A percentile compares a stretch with the other conserved stretches of the same genome.
Conservation (phyloP, 2,329 filamentous ascomycete species). For the Plectosphaerella cucumerina region DNA sequence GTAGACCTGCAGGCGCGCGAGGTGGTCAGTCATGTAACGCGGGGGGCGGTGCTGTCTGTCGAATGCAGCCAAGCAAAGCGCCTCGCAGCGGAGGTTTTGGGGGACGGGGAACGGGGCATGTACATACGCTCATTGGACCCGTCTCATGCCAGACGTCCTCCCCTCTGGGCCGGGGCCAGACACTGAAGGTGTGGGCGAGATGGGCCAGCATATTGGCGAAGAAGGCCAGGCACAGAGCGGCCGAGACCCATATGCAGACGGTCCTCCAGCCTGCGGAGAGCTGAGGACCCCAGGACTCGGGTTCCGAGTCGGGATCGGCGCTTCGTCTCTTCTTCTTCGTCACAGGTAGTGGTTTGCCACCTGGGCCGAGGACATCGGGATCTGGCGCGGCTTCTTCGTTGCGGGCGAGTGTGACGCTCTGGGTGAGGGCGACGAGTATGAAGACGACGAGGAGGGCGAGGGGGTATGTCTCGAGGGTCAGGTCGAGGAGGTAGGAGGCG, state of each 20-base stretch:
- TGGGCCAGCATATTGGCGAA: constrained; percentile 65
- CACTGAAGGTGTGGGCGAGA: constrained; percentile 9
- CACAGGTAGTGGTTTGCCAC: constrained; percentile 79
- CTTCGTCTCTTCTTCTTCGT: constrained; percentile 50
- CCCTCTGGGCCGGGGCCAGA: constrained; percentile 1
- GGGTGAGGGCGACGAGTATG: constrained; percentile 43
- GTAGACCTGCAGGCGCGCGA: constrained; percentile 62
- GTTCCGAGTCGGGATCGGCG: constrained; percentile 14
- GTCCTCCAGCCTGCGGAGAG: constrained; percentile 56
- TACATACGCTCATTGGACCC: constrained; percentile 68
- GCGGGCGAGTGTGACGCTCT: constrained; percentile 47
- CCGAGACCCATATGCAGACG: constrained; percentile 71
- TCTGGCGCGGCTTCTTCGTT: constrained; percentile 40
- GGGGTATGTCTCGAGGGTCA: constrained; percentile 48
- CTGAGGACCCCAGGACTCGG: constrained; percentile 28
- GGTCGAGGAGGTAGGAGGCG: constrained; percentile 38
- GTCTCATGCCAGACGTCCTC: constrained; percentile 74
- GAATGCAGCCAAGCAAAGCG: neutral
- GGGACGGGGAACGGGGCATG: too few species aligned
- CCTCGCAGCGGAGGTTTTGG: neutral
- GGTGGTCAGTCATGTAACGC: neutral
- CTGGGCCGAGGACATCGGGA: constrained; percentile 65
- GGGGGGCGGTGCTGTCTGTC: neutral
- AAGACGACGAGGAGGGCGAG: constrained; percentile 49
- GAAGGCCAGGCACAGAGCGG: constrained; percentile 69